Base-by-base conservation (phyloP, 768 basidiomycete species). In the Gelatoporia subvermispora region DNA sequence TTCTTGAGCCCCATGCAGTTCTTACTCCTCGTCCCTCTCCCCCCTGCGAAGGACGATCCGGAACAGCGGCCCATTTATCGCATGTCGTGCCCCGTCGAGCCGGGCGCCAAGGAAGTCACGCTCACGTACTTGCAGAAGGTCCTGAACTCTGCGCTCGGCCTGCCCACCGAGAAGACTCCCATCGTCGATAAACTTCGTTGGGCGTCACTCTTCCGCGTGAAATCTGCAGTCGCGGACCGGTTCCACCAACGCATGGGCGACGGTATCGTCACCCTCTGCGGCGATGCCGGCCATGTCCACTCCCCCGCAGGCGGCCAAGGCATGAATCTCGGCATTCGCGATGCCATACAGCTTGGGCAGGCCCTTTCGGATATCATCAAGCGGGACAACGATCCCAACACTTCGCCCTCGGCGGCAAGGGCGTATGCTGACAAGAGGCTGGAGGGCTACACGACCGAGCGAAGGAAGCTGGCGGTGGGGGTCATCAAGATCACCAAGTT, bases 261-360 rank as follows among this genome's bases (percentile, higher is more conserved):
- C 21, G 60, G 55, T 13, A 50, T 48, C 10, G 43, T 65, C 4
- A 35, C 49, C n/a, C 55, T 77, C 34, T 36, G 72, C 7, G 74
- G 74, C 4, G 74, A 77, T 53, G 76, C 78, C 3, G 78, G 78
- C 25, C 75, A 70, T 52, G 72, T 79, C 40, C 79, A 78, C 48
- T 74, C 78, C 0, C 79, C 78, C 20, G 66, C 71, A 5, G 79
- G 78, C 1, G 79, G 79, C 1, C 77, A 78, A 46, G 79, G 78
- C 10, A 76, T 81, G 77, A 78, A 79, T 51, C 69, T 80, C n/a
- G 76, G 78, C 4, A 61, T 81, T n/a, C 69, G 77, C 15, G 79
- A 81, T 50, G 77, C 73, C 7, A 59, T 78, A 18, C 63, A 66
- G 41, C 68, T 79, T 3, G 77, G 71, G 4, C 66, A 70, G n/a